phyloP scores from a whole-genome alignment of 2,329 filamentous ascomycete species.

The Alternaria sp. region DNA sequence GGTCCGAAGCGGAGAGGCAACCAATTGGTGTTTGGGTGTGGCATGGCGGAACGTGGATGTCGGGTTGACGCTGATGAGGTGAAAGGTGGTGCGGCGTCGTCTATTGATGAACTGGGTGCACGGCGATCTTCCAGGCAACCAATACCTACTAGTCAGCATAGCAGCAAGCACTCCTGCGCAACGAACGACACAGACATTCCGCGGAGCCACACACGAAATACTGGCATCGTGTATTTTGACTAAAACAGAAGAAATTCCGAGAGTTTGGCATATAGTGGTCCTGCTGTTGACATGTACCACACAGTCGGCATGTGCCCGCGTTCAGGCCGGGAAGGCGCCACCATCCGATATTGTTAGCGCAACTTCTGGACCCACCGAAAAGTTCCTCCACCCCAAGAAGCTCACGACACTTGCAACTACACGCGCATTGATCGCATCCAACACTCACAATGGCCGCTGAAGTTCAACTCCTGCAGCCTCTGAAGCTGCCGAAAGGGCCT shows the following conservation, averaged over 20 bases:
- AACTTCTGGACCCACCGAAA: conserved; percentile 31
- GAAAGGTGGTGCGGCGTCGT: conserved; percentile 22
- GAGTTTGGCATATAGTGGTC: neutral
- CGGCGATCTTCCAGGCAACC: conserved; percentile 31
- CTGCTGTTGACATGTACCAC: conserved; percentile 10
- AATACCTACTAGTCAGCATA: conserved; percentile 16
- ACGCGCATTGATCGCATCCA: conserved; percentile 21
- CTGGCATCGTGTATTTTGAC: neutral
- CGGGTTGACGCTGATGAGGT: conserved; percentile 27
- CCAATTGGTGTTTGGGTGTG: conserved; percentile 14
- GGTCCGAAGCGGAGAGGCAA: conserved; percentile 6
- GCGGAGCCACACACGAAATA: neutral
- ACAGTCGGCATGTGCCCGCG: conserved; percentile 17
- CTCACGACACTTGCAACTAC: conserved; percentile 22
- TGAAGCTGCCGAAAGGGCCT: conserved; percentile 84
- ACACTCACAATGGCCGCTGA: conserved; percentile 76
- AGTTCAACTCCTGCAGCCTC: conserved; percentile 78
- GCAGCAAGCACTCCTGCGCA: conserved; percentile 1
- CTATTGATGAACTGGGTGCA: conserved; percentile 39
- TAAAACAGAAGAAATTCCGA: neutral
- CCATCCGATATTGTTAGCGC: conserved; percentile 21
- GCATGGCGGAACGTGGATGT: conserved; percentile 28
- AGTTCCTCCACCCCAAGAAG: conserved; percentile 27
- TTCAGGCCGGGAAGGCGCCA: conserved; percentile 19
- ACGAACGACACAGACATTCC: neutral